Base-by-base conservation (phyloP, 2,329 filamentous ascomycete species). In the Diplodia intermedia region DNA sequence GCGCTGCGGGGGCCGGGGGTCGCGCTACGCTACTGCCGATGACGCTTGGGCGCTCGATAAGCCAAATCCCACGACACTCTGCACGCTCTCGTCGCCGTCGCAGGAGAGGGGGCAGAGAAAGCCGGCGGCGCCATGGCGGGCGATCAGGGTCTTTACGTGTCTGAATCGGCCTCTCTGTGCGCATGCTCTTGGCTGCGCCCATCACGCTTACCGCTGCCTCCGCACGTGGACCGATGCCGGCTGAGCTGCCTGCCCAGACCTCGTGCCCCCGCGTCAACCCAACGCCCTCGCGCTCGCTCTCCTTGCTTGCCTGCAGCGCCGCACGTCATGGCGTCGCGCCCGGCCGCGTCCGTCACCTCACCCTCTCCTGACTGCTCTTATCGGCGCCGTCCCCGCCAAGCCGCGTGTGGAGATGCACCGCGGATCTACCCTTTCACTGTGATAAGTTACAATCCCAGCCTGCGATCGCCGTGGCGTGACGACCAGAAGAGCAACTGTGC, bases 11-110 rank as follows among this genome's bases (percentile, higher is more conserved):
- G 65, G 54, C 43, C 54, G 65, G 65, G 50, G 15, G 7, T 53
- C 36, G 60, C 31, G 31, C 8, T 9, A 9, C 60, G 43, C 60
- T 52, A 38, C 43, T 38, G 54, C 55, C 52, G 54, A 67, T 60
- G 54, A 52, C 65, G 65, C 65, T 67, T 31, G 47, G 60, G 57
- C 65, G 36, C n/a, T 54, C 36, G 65, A 67, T 60, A 67, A 67
- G 65, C 23, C 47, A 52, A 36, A 54, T 18, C 33, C 33, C n/a
- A 57, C 38, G 26, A 65, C 33, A 47, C 36, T 36, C 62, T 14
- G 62, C 62, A 23, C 50, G 15, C 38, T 23, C 33, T 26, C 14
- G 52, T 31, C 14, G 18, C n/a, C 33, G 20, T 18, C 26, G 14
- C 23, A 54, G 18, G 54, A 14, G 47, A 47, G 29, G 20, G 12